A percentile compares a stretch with the other conserved stretches of the same genome.
These are phyloP conservation scores for Microbotryomycetes sp. DNA, from an alignment of 1,284 basidiomycete species.

Conservation along the genomic window DNA sequence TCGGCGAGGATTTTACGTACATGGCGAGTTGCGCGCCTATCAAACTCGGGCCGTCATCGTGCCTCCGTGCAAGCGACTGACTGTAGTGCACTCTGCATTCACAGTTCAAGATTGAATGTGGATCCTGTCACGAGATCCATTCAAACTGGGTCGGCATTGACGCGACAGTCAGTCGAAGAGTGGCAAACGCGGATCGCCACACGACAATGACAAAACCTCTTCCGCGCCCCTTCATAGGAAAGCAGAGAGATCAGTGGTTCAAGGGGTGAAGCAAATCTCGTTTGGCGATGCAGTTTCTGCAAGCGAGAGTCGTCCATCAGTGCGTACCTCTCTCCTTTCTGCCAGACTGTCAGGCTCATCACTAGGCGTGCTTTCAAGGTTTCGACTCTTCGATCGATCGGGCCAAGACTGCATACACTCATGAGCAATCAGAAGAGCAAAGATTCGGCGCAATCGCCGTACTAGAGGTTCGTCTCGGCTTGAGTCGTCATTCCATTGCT, in stretches of 20 bases:
- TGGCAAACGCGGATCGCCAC: neutral
- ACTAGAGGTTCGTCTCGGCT: constrained; percentile 10
- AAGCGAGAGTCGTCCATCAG: constrained; percentile 27
- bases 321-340: neutral
- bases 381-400: constrained; percentile 29
- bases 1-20: constrained; percentile 28
- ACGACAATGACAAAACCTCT: neutral
- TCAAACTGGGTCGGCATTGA: constrained; percentile 28
- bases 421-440: constrained; percentile 26
- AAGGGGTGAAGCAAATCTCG: constrained; percentile 29
- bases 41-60: no score
- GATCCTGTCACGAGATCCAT: constrained; percentile 28
- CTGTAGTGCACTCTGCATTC: no score
- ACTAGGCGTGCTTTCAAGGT: neutral
- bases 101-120: constrained; percentile 26
- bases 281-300: constrained; percentile 30
- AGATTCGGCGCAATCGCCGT: constrained; percentile 22
- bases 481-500: neutral
- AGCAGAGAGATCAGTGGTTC: constrained; percentile 22
- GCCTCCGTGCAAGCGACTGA: no score
- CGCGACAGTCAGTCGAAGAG: constrained; percentile 13
- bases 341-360: neutral
- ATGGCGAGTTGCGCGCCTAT: no score
- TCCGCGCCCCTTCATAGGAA: constrained; percentile 6
- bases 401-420: constrained; percentile 19